phyloP scores from a whole-genome alignment of 2,329 filamentous ascomycete species.

The Fusarium subtropicale region DNA sequence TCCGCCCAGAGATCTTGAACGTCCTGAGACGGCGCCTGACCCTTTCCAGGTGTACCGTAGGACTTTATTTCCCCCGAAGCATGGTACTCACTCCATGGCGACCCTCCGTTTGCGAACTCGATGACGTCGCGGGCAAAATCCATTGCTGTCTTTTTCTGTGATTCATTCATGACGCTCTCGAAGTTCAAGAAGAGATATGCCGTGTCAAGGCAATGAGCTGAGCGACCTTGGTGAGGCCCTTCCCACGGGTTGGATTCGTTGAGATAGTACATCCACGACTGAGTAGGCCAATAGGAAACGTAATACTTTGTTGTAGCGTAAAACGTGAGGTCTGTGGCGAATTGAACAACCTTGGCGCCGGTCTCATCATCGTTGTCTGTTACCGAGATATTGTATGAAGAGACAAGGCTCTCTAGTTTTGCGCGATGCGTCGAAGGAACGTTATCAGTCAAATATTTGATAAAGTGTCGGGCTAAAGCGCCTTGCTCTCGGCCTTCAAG shows the following conservation, averaged over 20 bases:
- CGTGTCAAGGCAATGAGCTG: conserved; percentile 5
- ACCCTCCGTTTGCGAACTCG: fast-evolving
- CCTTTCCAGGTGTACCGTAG: background rate
- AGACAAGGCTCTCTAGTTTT: background rate
- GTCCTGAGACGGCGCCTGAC: background rate
- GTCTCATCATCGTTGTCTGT: fast-evolving
- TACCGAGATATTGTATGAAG: background rate
- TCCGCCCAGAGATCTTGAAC: background rate
- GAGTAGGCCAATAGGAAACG: background rate
- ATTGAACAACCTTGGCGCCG: background rate
- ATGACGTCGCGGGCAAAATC: background rate
- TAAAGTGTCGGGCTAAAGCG: background rate
- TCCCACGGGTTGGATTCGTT: conserved; percentile 10
- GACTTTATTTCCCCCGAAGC: background rate
- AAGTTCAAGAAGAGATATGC: background rate
- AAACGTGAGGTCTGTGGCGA: background rate
- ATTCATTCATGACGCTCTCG: background rate
- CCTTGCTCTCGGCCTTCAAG: background rate
- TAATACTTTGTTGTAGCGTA: background rate
- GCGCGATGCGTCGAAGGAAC: background rate
- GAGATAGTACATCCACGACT: background rate
- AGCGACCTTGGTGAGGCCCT: background rate
- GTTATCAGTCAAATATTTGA: fast-evolving
- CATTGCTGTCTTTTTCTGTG: background rate
- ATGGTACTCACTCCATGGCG: background rate